Percentiles rank a stretch among this genome's conserved stretches.
Conservation (phyloP, 2,329 filamentous ascomycete species). For the Parascedosporium putredinis region DNA sequence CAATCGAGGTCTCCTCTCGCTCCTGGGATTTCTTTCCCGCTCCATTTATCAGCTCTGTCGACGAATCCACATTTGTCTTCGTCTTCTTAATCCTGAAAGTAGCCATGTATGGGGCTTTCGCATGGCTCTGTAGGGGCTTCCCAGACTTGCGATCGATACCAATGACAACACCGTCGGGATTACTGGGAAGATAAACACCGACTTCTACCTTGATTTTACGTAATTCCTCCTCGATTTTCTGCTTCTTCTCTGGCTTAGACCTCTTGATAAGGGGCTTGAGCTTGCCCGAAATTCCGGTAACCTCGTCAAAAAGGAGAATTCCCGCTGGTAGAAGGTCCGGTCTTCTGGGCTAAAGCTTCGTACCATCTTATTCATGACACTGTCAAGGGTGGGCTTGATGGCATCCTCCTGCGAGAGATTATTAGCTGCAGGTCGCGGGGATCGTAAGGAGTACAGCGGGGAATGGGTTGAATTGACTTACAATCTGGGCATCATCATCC, state of each 20-base stretch:
- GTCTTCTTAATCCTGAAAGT: slow-evolving; percentile 94
- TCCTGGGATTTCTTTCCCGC: slow-evolving; percentile 40
- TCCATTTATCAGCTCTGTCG: slow-evolving; percentile 4
- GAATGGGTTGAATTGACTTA: slow-evolving; percentile 30
- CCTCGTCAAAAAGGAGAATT: slow-evolving; percentile 98
- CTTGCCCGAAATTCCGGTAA: slow-evolving; percentile 91
- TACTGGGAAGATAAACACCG: slow-evolving; percentile 92
- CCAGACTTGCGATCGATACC: slow-evolving; percentile 97
- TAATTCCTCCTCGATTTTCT: slow-evolving; percentile 97
- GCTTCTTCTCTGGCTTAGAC: slow-evolving; percentile 92
- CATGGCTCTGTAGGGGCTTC: slow-evolving; percentile 93
- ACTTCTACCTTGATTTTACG: slow-evolving; percentile 96
- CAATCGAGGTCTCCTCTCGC: slow-evolving; percentile 53
- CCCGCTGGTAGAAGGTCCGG: slow-evolving; percentile 78
- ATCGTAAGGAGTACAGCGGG: background rate
- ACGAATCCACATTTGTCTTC: slow-evolving; percentile 25
- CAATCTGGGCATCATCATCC: slow-evolving; percentile 81
- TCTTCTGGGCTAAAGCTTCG: slow-evolving; percentile 71
- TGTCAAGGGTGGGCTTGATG: slow-evolving; percentile 87
- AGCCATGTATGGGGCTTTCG: slow-evolving; percentile 97
- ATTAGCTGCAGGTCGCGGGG: background rate
- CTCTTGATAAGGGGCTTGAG: slow-evolving; percentile 86
- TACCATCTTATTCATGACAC: slow-evolving; percentile 77
- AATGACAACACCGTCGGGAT: slow-evolving; percentile 92
- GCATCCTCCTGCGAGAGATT: slow-evolving; percentile 55